Percentiles rank a stretch among this genome's conserved stretches.
phyloP scores from a whole-genome alignment of 331 rosid genomes.

The Malus hybrid region DNA sequence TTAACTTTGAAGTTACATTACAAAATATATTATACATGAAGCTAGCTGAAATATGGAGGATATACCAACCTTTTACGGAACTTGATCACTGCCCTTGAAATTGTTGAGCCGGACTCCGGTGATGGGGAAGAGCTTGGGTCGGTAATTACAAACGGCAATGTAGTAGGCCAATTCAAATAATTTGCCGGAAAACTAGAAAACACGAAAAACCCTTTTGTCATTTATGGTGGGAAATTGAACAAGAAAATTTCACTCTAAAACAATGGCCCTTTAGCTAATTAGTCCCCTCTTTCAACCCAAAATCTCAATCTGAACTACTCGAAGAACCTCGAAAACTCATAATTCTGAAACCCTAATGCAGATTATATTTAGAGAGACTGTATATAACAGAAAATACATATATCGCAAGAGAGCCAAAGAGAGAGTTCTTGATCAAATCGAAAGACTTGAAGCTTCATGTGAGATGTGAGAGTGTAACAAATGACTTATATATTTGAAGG shows the following conservation, averaged over 20 bases:
- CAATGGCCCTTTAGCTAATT: neutral
- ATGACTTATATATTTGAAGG: neutral
- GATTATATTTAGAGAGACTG: neutral
- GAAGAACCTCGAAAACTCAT: neutral
- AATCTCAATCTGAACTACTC: neutral
- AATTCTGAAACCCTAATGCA: neutral
- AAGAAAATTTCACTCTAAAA: neutral
- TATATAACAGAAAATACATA: neutral
- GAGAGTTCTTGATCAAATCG: neutral
- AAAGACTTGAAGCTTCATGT: neutral
- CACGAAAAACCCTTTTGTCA: constrained; percentile 35
- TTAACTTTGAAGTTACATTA: neutral
- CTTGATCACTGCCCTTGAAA: constrained; percentile 33
- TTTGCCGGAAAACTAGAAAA: constrained; percentile 5
- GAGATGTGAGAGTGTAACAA: neutral
- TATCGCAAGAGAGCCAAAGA: neutral
- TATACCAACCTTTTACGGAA: constrained; percentile 45
- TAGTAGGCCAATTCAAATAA: neutral
- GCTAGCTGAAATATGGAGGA: neutral
- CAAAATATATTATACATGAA: neutral
- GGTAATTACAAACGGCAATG: constrained; percentile 11
- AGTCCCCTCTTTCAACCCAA: neutral
- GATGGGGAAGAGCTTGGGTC: constrained; percentile 33
- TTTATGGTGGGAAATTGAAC: constrained; percentile 34
- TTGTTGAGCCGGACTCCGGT: constrained; percentile 27